phyloP scores from a whole-genome alignment of 2,329 filamentous ascomycete genomes.

The Arthroderma uncinatum region DNA sequence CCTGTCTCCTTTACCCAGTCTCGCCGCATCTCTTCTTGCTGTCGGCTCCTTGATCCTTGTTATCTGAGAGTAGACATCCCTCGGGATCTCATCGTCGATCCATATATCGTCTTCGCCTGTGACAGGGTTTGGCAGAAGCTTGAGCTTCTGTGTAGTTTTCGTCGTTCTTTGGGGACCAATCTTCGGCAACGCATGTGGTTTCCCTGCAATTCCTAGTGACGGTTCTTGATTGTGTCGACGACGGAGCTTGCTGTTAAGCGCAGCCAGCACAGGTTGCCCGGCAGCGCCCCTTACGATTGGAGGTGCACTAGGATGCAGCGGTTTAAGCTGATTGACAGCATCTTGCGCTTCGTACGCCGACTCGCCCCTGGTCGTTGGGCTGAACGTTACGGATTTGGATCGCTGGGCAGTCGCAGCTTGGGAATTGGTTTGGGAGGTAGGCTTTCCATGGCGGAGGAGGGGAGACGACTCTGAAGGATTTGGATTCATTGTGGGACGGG shows the following conservation, averaged over 20 bases:
- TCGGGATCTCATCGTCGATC: slow-evolving; percentile 75
- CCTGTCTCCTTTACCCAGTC: slow-evolving; percentile 85
- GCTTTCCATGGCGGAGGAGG: slow-evolving; percentile 8
- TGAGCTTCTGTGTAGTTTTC: slow-evolving; percentile 92
- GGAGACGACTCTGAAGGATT: slow-evolving; percentile 12
- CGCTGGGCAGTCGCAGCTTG: slow-evolving; percentile 26
- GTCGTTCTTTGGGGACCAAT: slow-evolving; percentile 91
- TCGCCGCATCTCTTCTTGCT: slow-evolving; percentile 79
- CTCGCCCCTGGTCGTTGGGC: slow-evolving; percentile 36
- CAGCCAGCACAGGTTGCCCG: slow-evolving; percentile 56
- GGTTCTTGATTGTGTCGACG: slow-evolving; percentile 71
- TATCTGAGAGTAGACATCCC: slow-evolving; percentile 96
- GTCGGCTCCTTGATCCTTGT: slow-evolving; percentile 95
- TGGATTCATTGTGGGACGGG: not conserved
- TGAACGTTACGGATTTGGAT: slow-evolving; percentile 39
- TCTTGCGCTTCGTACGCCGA: slow-evolving; percentile 33
- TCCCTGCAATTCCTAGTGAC: slow-evolving; percentile 20
- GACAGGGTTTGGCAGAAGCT: slow-evolving; percentile 86
- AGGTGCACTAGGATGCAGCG: slow-evolving; percentile 31
- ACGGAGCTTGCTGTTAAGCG: slow-evolving; percentile 76
- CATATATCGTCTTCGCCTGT: slow-evolving; percentile 61
- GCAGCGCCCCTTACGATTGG: slow-evolving; percentile 22
- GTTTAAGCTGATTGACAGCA: slow-evolving; percentile 32
- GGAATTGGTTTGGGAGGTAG: slow-evolving; percentile 25
- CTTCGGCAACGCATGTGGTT: slow-evolving; percentile 45